Evolutionary conservation across 805 yeast genomes (phyloP), one percentile per base, ranked within the genome.

Genomic region (Yarrowia sp.): DNA sequence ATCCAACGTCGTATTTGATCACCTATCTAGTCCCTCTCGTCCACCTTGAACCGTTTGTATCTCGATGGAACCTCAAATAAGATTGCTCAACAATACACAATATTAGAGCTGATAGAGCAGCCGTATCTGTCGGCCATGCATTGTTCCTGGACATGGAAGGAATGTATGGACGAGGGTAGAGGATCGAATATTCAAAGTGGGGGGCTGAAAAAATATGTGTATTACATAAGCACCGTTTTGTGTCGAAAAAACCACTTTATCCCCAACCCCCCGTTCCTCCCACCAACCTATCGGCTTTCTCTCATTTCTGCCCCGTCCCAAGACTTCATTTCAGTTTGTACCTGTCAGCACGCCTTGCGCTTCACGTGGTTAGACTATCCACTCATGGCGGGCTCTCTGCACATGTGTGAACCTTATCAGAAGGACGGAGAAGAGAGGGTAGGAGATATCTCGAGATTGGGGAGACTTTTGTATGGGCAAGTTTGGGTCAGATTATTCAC

Each of bases 301-400:
- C 19, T 28, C 36, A 19, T 48, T 21, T 32, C 17, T n/a, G n/a
- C n/a, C n/a, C n/a, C n/a, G n/a, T n/a, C n/a, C n/a, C n/a, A n/a
- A n/a, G n/a, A n/a, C n/a, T n/a, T 5, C 54, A 16, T 51, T 51
- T 33, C 58, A n/a, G 58, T 51, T 51, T 51, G 43, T 38, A 28
- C 58, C 58, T 51, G 32, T 51, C 58, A 51, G 58, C 58, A 33
- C 41, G 58, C 58, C 41, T 51, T 51, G 58, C 58, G 58, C 40
- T 51, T 51, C 58, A 51, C 58, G 58, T 51, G 58, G 58, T 33
- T 51, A 33, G 30, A 28, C 41, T 33, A 51, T 51, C 58, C 58
- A 51, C 12, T 51, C 58, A 51, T 51, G 58, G 58, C 30, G 41
- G 41, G 41, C 38, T 22, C 58, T 51, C 58, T 51, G 58, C 58